Evolutionary conservation across 2,329 filamentous ascomycete genomes (phyloP).

Genomic region (Ophiostoma ulmi): DNA sequence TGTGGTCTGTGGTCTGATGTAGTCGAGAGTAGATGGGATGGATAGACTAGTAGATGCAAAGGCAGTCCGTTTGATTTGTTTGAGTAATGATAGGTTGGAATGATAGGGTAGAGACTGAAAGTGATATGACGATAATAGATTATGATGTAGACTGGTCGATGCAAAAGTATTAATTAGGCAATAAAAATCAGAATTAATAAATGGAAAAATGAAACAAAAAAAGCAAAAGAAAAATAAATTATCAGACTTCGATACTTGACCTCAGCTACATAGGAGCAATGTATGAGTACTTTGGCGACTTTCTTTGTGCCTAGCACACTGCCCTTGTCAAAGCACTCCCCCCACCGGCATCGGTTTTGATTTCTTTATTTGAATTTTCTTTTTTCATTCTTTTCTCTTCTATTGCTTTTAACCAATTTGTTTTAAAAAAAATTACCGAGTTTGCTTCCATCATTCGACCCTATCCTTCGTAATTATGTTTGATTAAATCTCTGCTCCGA

Average conservation of each 20-base stretch:
- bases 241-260: neutral
- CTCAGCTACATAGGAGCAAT: neutral
- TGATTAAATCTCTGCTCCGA: too few relatives aligned
- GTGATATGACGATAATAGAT: neutral
- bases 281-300: neutral
- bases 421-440: neutral
- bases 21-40: neutral
- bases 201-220: neutral
- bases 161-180: neutral
- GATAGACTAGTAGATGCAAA: neutral
- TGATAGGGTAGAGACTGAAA: neutral
- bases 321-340: neutral
- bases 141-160: slow-evolving; percentile 2
- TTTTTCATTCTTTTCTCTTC: neutral
- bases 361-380: neutral
- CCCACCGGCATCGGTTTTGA: neutral
- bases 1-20: neutral
- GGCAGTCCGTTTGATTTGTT: neutral
- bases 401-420: neutral
- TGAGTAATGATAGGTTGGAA: neutral
- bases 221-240: neutral
- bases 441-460: neutral
- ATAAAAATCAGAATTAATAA: neutral
- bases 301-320: neutral
- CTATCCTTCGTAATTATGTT: neutral